Evolutionary conservation across 768 basidiomycete species (phyloP).

Genomic region (Fistulinella prunicolor): DNA sequence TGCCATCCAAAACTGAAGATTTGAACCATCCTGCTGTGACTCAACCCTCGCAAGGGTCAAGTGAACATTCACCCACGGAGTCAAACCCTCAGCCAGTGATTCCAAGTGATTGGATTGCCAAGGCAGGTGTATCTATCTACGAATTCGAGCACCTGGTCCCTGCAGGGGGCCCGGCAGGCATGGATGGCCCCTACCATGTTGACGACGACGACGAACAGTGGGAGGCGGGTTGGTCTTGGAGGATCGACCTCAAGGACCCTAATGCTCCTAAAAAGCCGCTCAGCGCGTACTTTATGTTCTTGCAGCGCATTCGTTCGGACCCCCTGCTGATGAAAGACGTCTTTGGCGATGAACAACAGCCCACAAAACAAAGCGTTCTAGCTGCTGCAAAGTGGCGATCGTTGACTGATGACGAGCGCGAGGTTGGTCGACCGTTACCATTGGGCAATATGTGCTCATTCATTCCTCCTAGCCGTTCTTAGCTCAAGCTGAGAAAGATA

Average conservation of each 20-base stretch:
- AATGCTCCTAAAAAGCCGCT: conserved; percentile 96
- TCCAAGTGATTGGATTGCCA: too few species aligned
- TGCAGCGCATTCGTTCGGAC: conserved; percentile 85
- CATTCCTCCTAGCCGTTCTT: conserved; percentile 70
- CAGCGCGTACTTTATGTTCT: conserved; percentile 92
- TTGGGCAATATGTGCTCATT: conserved; percentile 12
- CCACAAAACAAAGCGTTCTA: conserved; percentile 90
- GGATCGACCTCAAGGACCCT: conserved; percentile 94
- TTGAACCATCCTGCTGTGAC: too few species aligned
- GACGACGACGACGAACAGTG: too few species aligned
- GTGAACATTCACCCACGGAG: too few species aligned
- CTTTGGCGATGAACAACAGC: conserved; percentile 89
- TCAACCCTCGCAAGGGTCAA: too few species aligned
- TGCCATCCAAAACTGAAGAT: too few species aligned
- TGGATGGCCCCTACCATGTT: too few species aligned
- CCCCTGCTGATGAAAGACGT: conserved; percentile 70
- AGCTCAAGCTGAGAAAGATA: conserved; percentile 91
- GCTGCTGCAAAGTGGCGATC: conserved; percentile 92
- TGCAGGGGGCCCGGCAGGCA: too few species aligned
- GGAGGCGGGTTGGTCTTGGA: conserved; percentile 88
- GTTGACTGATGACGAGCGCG: conserved; percentile 91
- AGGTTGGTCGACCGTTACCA: conserved; percentile 48
- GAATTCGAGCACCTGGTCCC: too few species aligned
- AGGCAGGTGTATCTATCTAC: too few species aligned
- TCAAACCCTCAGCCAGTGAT: too few species aligned